Conservation (phyloP, 495 filamentous ascomycete genomes). For the Chaetomium fimeti region DNA sequence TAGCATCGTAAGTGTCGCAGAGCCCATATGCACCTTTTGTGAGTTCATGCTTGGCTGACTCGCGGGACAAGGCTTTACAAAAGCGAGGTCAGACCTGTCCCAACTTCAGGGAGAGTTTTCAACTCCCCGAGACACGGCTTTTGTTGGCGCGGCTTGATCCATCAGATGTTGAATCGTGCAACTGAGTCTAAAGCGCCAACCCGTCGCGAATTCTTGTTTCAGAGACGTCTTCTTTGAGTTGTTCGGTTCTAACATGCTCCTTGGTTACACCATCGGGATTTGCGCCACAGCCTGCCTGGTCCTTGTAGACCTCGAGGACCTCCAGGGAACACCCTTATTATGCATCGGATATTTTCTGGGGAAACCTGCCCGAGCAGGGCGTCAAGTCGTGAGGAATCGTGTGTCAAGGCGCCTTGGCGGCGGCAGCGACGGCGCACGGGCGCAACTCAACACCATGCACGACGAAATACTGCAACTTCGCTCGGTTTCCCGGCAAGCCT, state of each 20-base stretch:
- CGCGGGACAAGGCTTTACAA: neutral
- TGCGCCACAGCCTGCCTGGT: neutral
- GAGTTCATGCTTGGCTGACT: neutral
- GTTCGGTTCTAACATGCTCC: neutral
- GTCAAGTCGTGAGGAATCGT: neutral
- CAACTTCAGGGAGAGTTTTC: neutral
- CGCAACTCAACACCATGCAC: neutral
- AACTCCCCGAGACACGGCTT: neutral
- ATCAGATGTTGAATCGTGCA: neutral
- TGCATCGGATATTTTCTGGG: conserved; percentile 17
- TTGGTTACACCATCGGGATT: neutral
- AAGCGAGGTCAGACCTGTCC: neutral
- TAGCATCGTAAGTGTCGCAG: neutral
- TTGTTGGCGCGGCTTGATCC: neutral
- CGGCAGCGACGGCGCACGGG: conserved; percentile 22
- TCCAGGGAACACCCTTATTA: neutral
- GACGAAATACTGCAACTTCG: conserved; percentile 5
- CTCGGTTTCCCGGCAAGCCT: neutral
- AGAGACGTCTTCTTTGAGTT: neutral
- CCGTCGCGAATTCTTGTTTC: neutral
- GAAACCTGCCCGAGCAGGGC: conserved; percentile 16
- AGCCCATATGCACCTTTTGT: neutral
- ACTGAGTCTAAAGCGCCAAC: neutral
- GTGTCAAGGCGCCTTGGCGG: neutral
- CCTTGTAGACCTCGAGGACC: neutral